phyloP scores from a whole-genome alignment of 768 basidiomycete species.

The Lyophyllum atratum region DNA sequence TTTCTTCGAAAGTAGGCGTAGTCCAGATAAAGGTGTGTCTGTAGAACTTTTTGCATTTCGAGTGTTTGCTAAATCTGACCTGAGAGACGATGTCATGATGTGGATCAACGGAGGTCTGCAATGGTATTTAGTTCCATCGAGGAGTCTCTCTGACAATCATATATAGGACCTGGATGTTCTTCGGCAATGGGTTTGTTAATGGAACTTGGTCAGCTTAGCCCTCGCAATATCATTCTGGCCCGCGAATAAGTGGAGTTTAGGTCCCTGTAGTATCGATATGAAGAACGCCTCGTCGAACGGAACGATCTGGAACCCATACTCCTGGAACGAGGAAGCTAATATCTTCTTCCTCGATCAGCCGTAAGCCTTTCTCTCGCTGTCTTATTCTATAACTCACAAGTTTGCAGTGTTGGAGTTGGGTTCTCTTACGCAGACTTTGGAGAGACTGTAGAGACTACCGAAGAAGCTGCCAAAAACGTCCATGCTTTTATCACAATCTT shows the following conservation, averaged over 20 bases:
- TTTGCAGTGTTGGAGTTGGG: conserved; percentile 61
- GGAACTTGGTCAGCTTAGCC: conserved; percentile 64
- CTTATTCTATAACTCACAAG: background rate
- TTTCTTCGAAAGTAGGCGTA: conserved; percentile 70
- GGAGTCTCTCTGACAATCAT: background rate
- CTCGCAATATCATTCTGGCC: background rate
- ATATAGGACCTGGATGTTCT: conserved; percentile 55
- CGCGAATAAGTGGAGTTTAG: conserved; percentile 14
- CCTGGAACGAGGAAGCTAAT: conserved; percentile 68
- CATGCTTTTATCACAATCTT: conserved; percentile 78
- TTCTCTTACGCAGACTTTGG: conserved; percentile 74
- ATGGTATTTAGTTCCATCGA: background rate
- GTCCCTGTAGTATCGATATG: conserved; percentile 56
- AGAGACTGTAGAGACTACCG: conserved; percentile 71
- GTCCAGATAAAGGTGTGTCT: conserved; percentile 51
- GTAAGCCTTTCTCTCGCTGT: conserved; percentile 20
- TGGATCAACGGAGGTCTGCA: conserved; percentile 63
- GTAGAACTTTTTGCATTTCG: conserved; percentile 26
- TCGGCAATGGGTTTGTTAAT: conserved; percentile 65
- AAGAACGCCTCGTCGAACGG: conserved; percentile 54
- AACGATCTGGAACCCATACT: conserved; percentile 63
- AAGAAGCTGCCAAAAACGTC: conserved; percentile 78
- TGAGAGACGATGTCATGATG: conserved; percentile 64
- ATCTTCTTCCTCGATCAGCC: conserved; percentile 77
- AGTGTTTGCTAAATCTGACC: background rate